phyloP scores from a whole-genome alignment of 257 asterid genomes.

The Forsythia viridissima region DNA sequence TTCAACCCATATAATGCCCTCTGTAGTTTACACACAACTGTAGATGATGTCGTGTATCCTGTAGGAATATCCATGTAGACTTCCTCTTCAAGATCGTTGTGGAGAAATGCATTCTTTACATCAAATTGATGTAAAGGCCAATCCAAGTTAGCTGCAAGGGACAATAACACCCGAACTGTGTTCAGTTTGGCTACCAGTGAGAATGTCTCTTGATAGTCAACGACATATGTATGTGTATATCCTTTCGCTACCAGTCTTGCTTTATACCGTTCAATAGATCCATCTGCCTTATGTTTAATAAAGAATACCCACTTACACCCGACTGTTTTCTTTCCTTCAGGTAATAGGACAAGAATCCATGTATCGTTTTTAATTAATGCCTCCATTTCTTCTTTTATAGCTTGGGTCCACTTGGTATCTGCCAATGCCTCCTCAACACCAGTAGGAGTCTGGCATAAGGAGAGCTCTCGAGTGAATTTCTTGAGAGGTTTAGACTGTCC shows the following conservation, averaged over 20 bases:
- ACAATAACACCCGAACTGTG: neutral
- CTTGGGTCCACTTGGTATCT: neutral
- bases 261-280: too few relatives aligned
- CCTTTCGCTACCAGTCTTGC: too few relatives aligned
- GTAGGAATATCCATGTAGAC: neutral
- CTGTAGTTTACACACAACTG: neutral
- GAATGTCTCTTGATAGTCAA: neutral
- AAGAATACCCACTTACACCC: neutral
- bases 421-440: neutral
- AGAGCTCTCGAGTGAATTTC: neutral
- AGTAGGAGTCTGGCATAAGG: neutral
- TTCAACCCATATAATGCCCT: neutral
- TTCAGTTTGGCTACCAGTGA: neutral
- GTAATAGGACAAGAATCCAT: too few relatives aligned
- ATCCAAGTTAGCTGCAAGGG: neutral
- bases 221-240: too few relatives aligned
- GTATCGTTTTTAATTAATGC: too few relatives aligned
- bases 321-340: neutral
- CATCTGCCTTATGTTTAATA: neutral
- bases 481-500: neutral
- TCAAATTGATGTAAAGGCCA: neutral
- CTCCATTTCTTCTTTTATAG: too few relatives aligned
- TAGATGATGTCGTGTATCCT: neutral
- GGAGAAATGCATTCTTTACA: neutral
- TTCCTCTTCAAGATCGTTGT: neutral